Evolutionary conservation across 441 rosid species (phyloP).

Genomic region (Bruguiera hainesii): DNA sequence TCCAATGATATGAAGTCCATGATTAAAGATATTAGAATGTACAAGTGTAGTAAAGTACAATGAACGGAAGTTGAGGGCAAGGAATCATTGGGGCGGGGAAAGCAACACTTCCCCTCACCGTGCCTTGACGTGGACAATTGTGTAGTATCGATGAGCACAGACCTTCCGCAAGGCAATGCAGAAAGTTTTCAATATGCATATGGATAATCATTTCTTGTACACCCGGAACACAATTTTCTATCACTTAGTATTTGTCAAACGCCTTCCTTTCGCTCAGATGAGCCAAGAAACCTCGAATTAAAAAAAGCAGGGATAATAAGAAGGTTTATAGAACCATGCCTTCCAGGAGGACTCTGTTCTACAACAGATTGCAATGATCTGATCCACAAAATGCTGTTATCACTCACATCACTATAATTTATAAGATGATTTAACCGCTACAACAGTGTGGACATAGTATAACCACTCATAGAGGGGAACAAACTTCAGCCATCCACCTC

Average conservation of each 20-base stretch:
- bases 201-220: too few relatives aligned
- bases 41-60: neutral
- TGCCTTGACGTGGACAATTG: too few relatives aligned
- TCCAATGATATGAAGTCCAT: conserved; percentile 13
- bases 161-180: too few relatives aligned
- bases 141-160: too few relatives aligned
- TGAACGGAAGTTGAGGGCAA: neutral
- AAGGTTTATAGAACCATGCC: neutral
- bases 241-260: too few relatives aligned
- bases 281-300: too few relatives aligned
- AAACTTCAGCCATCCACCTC: neutral
- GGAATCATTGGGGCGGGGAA: too few relatives aligned
- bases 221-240: too few relatives aligned
- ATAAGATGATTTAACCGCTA: neutral
- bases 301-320: too few relatives aligned
- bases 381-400: neutral
- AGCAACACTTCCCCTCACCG: too few relatives aligned
- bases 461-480: neutral
- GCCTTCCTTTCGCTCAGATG: too few relatives aligned
- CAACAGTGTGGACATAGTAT: conserved; percentile 1
- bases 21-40: conserved; percentile 12
- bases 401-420: neutral
- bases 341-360: neutral
- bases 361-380: conserved; percentile 10
- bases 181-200: too few relatives aligned